These are phyloP conservation scores for Rhynchospora breviuscula DNA, from an alignment of 176 grass and related monocot species.

Conservation along the genomic window DNA sequence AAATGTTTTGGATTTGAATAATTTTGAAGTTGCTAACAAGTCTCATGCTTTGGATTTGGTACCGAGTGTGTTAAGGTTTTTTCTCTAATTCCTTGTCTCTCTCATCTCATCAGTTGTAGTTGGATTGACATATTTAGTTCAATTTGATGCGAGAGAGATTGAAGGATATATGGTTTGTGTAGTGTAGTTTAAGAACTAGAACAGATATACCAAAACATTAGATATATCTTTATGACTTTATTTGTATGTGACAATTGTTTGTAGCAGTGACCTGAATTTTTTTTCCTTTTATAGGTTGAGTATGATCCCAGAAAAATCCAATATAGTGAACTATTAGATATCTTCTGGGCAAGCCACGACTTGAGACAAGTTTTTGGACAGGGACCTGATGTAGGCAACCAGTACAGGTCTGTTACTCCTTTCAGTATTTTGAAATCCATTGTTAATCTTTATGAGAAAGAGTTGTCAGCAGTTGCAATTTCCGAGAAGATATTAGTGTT, in stretches of 20 bases:
- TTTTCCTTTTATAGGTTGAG: slow-evolving; percentile 51
- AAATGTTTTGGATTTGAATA: not conserved
- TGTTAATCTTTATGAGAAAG: not conserved
- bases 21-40: not conserved
- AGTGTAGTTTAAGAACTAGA: not conserved
- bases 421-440: not conserved
- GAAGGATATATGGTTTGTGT: not conserved
- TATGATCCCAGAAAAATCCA: slow-evolving; percentile 74
- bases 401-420: slow-evolving; percentile 46
- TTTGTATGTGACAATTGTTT: not conserved
- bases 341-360: slow-evolving; percentile 91
- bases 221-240: not conserved
- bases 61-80: slow-evolving; percentile 85
- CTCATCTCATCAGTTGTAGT: not conserved
- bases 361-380: slow-evolving; percentile 84
- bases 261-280: not conserved
- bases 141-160: not conserved
- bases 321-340: slow-evolving; percentile 72
- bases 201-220: not conserved
- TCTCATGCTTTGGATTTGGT: too few relatives aligned
- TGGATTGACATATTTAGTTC: not conserved
- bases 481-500: not conserved
- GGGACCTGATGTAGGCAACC: slow-evolving; percentile 94
- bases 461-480: not conserved
- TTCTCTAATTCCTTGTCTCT: not conserved